These are phyloP conservation scores for Echium plantagineum DNA, from an alignment of 257 asterid species.

Conservation along the genomic window DNA sequence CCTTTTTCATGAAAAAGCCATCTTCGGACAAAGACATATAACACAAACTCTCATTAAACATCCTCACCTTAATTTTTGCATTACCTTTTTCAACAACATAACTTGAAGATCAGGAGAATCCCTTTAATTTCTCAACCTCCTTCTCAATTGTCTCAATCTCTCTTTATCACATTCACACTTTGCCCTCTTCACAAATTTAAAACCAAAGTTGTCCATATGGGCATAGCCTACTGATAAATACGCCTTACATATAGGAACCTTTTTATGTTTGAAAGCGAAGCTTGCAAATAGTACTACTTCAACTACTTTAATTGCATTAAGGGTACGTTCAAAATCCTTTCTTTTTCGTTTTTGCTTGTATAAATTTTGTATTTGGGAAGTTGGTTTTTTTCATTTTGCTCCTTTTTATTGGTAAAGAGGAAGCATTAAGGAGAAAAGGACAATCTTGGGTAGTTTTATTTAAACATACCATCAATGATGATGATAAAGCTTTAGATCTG, in stretches of 20 bases:
- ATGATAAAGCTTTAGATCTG: slow-evolving; percentile 18
- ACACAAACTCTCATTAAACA: slow-evolving; percentile 4
- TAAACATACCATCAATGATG: slow-evolving; percentile 13
- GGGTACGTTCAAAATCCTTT: slow-evolving; percentile 39
- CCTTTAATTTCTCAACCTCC: slow-evolving; percentile 11
- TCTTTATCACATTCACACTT: slow-evolving; percentile 18
- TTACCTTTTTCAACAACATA: slow-evolving; percentile 11
- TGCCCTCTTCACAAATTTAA: slow-evolving; percentile 66
- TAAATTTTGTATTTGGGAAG: neutral
- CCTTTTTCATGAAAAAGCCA: slow-evolving; percentile 40
- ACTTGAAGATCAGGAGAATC: slow-evolving; percentile 20
- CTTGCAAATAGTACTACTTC: slow-evolving; percentile 7
- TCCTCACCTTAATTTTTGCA: slow-evolving; percentile 9
- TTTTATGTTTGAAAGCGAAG: slow-evolving; percentile 32
- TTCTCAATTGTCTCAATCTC: slow-evolving; percentile 10
- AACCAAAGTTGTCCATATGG: slow-evolving; percentile 26
- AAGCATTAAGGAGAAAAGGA: slow-evolving; percentile 9
- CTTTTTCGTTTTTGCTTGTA: neutral
- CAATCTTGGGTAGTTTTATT: slow-evolving; percentile 16
- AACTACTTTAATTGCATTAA: slow-evolving; percentile 21
- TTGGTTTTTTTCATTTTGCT: slow-evolving; percentile 13
- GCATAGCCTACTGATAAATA: no score
- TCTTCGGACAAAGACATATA: slow-evolving; percentile 24
- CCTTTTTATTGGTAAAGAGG: no score
- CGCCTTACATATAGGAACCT: no score